Base-by-base conservation (phyloP, 2,329 filamentous ascomycete species). In the Amphichorda felina region DNA sequence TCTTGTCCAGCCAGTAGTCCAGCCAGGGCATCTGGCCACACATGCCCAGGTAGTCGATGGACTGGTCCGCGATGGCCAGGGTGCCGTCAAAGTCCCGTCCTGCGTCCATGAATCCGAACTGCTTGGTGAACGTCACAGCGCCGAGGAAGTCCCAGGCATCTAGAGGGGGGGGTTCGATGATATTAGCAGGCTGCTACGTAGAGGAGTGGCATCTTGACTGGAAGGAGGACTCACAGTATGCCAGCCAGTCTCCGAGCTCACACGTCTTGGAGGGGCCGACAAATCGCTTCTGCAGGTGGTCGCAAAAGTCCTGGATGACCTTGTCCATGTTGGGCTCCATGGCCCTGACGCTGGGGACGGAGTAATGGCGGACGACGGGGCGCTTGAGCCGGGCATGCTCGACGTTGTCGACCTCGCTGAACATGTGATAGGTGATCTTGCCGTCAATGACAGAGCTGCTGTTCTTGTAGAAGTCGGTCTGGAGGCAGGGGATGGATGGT, bases 131-230 rank as follows among this genome's bases (percentile, higher is more conserved):
- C 14, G 53, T 57, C 15, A 62, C 41, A 21, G 54, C 51, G 14
- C 60, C 58, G 15, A 62, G 50, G 13, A 63, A 52, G 37, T 66
- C 61, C 50, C 59, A 64, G 5, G 60, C 40, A 16, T 52, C n/a
- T 54, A 32, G 17, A 17, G 9, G 8, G 30, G 26, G n/a, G n/a
- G n/a, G n/a, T n/a, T n/a, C n/a, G n/a, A n/a, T n/a, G n/a, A n/a
- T n/a, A n/a, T 27, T 22, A 18, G 16, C 9, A 18, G 8, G 17
- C 7, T 19, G 22, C 4, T 8, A 4, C 9, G 26, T 27, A 13
- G 34, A 17, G 24, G 3, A 25, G 8, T 24, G 16, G 4, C 13
- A 5, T 8, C 4, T 9, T 22, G n/a, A 33, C n/a, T 26, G 25
- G 21, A 5, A 10, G 14, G 4, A 16, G n/a, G n/a, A 40, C 49